Conservation (phyloP, 1,139 yeast species). For the Pichia cactophila region DNA sequence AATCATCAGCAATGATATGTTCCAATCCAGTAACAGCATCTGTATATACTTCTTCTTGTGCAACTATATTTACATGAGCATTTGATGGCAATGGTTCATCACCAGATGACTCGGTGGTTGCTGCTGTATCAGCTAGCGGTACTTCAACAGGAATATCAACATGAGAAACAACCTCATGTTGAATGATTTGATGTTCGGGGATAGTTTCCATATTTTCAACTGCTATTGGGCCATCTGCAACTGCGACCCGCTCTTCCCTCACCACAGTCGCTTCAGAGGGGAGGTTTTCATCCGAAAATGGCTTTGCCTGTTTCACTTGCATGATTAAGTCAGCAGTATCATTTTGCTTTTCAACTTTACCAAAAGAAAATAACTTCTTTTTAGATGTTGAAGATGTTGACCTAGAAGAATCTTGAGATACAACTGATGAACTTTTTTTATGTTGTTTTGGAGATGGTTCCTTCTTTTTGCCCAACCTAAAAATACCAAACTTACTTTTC, state of each 20-base stretch:
- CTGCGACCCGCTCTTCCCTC: background rate
- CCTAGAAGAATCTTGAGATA: constrained; percentile 6
- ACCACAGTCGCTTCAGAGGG: background rate
- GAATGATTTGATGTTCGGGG: background rate
- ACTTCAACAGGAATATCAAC: background rate
- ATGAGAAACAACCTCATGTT: background rate
- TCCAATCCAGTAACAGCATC: background rate
- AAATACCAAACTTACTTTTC: constrained; percentile 4
- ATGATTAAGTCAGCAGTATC: background rate
- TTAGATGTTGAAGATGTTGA: background rate
- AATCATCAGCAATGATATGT: background rate
- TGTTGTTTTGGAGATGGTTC: constrained; percentile 1
- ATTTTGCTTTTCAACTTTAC: background rate
- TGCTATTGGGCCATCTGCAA: background rate
- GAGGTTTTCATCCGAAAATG: background rate
- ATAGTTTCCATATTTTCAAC: background rate
- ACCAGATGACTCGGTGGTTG: background rate
- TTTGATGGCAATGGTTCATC: background rate
- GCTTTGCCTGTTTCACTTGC: background rate
- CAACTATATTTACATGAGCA: background rate
- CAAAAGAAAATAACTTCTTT: constrained; percentile 8
- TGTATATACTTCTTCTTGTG: background rate
- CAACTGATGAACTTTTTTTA: constrained; percentile 2
- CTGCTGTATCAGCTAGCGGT: background rate
- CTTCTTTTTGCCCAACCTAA: constrained; percentile 8